Evolutionary conservation across 192 early-diverging fungal genomes (phyloP).

Genomic region (Allomyces macrogynus): DNA sequence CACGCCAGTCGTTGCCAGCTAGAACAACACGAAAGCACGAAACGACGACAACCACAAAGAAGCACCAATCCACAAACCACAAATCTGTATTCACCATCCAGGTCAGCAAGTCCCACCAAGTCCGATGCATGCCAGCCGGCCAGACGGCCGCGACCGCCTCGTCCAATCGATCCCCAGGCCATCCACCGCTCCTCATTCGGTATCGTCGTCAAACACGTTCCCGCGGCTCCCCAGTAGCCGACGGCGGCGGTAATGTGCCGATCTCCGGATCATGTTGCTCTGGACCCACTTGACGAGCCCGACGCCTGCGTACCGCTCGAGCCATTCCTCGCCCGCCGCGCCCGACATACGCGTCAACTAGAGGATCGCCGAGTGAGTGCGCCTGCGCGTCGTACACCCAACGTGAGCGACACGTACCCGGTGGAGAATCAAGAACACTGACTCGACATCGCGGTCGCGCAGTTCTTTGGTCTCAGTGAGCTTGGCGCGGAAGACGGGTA

Average conservation of each 20-base stretch:
- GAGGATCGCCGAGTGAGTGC: not conserved
- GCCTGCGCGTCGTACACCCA: not conserved
- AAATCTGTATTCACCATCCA: too few species aligned
- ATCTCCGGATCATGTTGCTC: not conserved
- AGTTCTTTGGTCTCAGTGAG: not conserved
- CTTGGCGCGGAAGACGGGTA: not conserved
- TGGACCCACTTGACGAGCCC: not conserved
- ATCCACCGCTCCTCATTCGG: too few species aligned
- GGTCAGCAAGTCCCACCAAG: too few species aligned
- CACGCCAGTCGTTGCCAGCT: too few species aligned
- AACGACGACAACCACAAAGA: too few species aligned
- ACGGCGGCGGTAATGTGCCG: not conserved
- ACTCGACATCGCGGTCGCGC: not conserved
- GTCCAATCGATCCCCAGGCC: too few species aligned
- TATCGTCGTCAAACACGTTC: too few species aligned
- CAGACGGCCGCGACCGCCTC: too few species aligned
- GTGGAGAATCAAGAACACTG: not conserved
- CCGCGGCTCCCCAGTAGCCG: too few species aligned
- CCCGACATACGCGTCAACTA: not conserved
- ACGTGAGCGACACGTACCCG: not conserved
- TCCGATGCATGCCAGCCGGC: too few species aligned
- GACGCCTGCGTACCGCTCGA: not conserved
- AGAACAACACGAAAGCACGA: too few species aligned
- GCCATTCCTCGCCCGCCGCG: not conserved
- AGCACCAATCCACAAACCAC: too few species aligned